Conservation (phyloP, 805 yeast species). For the Lipomyces japonicus region DNA sequence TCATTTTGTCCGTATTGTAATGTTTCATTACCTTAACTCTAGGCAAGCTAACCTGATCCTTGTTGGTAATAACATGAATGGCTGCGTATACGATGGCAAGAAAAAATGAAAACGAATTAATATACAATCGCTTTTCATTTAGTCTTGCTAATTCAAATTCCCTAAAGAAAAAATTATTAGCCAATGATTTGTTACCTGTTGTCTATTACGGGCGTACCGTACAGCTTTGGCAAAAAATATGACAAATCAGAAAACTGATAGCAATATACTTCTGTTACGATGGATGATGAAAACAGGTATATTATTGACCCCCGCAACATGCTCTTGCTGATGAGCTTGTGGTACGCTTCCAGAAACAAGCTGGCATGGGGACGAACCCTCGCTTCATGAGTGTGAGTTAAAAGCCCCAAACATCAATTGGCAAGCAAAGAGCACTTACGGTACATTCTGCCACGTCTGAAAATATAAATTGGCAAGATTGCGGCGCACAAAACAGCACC, state of each 20-base stretch:
- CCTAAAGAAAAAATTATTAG: conserved; percentile 1
- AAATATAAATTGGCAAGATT: conserved; percentile 22
- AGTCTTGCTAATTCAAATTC: conserved; percentile 23
- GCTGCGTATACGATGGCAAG: conserved; percentile 16
- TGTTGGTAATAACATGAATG: conserved; percentile 15
- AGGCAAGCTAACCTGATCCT: conserved; percentile 18
- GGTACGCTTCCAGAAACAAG: conserved; percentile 6
- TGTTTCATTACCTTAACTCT: conserved; percentile 9
- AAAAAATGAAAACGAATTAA: conserved; percentile 9
- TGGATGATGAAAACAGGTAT: conserved; percentile 10
- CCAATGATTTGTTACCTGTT: not conserved
- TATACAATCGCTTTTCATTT: conserved; percentile 22
- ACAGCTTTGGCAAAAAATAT: conserved; percentile 19
- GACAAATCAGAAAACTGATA: conserved; percentile 12
- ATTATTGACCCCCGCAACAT: conserved; percentile 6
- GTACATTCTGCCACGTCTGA: conserved; percentile 30
- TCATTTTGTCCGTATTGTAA: not conserved
- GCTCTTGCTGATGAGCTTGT: conserved; percentile 4
- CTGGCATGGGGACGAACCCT: conserved; percentile 12
- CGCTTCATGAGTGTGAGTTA: conserved; percentile 1
- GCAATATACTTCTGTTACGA: conserved; percentile 16
- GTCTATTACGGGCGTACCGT: not conserved
- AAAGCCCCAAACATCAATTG: not conserved
- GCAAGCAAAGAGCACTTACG: conserved; percentile 12
- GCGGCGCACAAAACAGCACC: conserved; percentile 7